Evolutionary conservation across 2,329 filamentous ascomycete genomes (phyloP).

Genomic region (Septoria linicola): DNA sequence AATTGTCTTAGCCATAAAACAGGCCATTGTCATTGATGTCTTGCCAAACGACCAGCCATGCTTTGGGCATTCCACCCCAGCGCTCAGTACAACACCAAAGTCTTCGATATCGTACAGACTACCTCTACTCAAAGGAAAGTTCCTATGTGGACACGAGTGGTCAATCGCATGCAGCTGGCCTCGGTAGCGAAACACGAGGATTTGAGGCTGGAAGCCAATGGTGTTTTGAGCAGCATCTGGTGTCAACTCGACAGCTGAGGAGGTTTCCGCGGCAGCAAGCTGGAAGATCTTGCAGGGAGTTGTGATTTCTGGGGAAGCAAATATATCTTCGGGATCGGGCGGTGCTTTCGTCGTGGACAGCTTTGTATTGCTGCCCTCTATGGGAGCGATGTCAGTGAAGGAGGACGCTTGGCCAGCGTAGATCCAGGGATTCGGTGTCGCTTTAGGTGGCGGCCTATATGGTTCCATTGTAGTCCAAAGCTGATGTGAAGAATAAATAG

Average conservation of each 20-base stretch:
- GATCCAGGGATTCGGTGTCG: constrained; percentile 47
- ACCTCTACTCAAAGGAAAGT: constrained; percentile 64
- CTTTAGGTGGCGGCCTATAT: constrained; percentile 1
- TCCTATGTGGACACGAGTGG: constrained; percentile 69
- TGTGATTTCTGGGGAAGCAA: neutral
- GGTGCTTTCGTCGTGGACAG: constrained; percentile 40
- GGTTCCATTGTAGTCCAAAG: constrained; percentile 7
- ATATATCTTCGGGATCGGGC: constrained; percentile 9
- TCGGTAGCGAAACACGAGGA: constrained; percentile 64
- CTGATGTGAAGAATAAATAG: too few relatives aligned
- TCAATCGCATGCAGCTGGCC: constrained; percentile 67
- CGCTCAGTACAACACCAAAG: constrained; percentile 63
- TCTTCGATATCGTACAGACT: constrained; percentile 70
- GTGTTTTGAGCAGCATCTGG: constrained; percentile 38
- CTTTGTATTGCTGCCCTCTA: constrained; percentile 38
- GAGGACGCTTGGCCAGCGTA: constrained; percentile 56
- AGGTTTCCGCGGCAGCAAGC: constrained; percentile 15
- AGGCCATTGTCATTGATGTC: too few relatives aligned
- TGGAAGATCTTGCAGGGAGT: constrained; percentile 58
- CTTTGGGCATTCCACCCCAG: constrained; percentile 65
- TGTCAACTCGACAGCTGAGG: constrained; percentile 42
- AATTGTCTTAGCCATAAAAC: too few relatives aligned
- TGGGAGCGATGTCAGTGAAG: constrained; percentile 55
- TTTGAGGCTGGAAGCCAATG: constrained; percentile 52
- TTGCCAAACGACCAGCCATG: constrained; percentile 72